A percentile compares a stretch with the other conserved stretches of the same genome.
Evolutionary conservation across 768 basidiomycete genomes (phyloP).

Genomic region (Serendipita sp.): DNA sequence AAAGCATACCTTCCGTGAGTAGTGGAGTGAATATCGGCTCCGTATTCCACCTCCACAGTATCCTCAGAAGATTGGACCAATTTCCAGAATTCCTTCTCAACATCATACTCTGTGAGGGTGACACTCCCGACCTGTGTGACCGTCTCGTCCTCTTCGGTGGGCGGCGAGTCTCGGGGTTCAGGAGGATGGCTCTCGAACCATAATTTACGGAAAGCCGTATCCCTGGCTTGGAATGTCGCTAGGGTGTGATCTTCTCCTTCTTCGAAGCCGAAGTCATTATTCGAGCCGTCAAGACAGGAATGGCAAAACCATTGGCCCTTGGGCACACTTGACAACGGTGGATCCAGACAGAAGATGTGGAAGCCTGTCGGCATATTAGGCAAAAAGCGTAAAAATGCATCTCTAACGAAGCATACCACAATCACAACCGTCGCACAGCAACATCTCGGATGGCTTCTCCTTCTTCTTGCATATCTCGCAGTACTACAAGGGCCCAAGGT

Average conservation of each 20-base stretch:
- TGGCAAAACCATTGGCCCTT: constrained; percentile 95
- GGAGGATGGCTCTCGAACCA: constrained; percentile 81
- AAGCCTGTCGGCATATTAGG: constrained; percentile 42
- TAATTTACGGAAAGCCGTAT: constrained; percentile 68
- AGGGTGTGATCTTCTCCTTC: constrained; percentile 94
- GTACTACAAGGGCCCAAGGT: constrained; percentile 18
- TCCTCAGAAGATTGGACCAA: constrained; percentile 78
- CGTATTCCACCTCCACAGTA: constrained; percentile 96
- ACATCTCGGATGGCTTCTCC: constrained; percentile 78
- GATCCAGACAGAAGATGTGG: constrained; percentile 93
- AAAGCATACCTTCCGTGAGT: constrained; percentile 78
- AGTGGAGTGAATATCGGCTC: constrained; percentile 96
- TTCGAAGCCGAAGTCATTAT: constrained; percentile 94
- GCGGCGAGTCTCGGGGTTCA: constrained; percentile 12
- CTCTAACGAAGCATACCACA: constrained; percentile 33
- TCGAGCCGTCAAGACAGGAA: constrained; percentile 76
- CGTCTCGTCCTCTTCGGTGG: constrained; percentile 17
- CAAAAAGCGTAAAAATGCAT: constrained; percentile 1
- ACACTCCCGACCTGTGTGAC: constrained; percentile 39
- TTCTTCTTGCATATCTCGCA: constrained; percentile 85
- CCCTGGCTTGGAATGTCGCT: constrained; percentile 80
- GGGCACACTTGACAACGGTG: constrained; percentile 70
- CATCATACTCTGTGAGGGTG: constrained; percentile 70
- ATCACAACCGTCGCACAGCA: constrained; percentile 81
- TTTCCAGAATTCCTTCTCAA: constrained; percentile 94